Conservation (phyloP, 2,329 filamentous ascomycete genomes). For the Diaporthe nobilis region DNA sequence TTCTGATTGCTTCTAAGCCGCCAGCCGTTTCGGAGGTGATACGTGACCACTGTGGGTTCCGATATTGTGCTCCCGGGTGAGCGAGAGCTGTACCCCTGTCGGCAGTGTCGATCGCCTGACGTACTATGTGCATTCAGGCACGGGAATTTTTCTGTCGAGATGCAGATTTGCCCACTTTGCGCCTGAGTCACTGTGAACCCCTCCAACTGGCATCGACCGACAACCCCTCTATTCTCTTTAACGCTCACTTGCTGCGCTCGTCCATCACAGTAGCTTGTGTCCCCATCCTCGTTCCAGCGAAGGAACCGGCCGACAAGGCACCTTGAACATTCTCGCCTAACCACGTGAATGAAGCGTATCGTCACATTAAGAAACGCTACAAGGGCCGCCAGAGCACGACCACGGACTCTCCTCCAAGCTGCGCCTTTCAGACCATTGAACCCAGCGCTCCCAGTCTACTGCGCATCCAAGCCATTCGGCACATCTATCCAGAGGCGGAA, state of each 20-base stretch:
- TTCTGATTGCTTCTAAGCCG: background rate
- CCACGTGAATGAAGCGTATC: conserved; percentile 38
- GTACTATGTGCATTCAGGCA: no score
- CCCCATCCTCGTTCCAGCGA: conserved; percentile 32
- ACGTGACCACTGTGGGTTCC: background rate
- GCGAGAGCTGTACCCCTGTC: conserved; percentile 13
- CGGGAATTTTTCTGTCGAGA: background rate
- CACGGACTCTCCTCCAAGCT: conserved; percentile 27
- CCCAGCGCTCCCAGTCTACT: background rate
- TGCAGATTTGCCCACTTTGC: conserved; percentile 26
- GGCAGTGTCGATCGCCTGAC: conserved; percentile 10
- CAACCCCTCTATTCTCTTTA: conserved; percentile 10
- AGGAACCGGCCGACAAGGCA: conserved; percentile 7
- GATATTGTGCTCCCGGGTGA: background rate
- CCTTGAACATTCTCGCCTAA: background rate
- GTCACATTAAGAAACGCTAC: conserved; percentile 31
- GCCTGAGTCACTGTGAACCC: conserved; percentile 33
- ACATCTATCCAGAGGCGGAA: conserved; percentile 16
- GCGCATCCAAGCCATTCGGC: background rate
- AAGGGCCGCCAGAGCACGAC: conserved; percentile 32
- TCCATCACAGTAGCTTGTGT: conserved; percentile 11
- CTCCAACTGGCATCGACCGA: background rate
- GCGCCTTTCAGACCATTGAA: conserved; percentile 7
- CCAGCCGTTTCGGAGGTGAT: background rate
- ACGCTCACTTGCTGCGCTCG: background rate